A percentile compares a stretch with the other conserved stretches of the same genome.
Conservation (phyloP, 1,284 basidiomycete species). For the Fistulinella staudtii region DNA sequence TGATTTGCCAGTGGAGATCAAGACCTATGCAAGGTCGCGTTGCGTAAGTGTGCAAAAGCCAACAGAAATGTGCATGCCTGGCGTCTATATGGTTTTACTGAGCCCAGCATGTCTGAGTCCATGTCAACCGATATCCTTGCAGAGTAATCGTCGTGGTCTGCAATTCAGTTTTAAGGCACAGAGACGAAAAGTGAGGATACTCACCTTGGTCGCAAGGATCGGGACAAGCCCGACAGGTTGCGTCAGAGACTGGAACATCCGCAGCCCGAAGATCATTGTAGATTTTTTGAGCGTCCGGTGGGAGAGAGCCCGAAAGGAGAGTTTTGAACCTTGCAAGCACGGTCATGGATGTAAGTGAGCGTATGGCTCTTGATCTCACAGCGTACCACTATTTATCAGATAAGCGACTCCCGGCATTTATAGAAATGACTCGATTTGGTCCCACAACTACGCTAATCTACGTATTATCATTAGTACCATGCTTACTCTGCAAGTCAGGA, state of each 20-base stretch:
- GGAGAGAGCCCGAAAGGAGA: slow-evolving; percentile 16
- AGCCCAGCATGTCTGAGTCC: slow-evolving; percentile 76
- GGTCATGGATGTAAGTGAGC: slow-evolving; percentile 21
- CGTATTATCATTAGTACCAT: no score
- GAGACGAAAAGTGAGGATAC: slow-evolving; percentile 2
- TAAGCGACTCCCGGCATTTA: no score
- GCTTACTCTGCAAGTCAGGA: background rate
- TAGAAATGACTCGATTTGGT: no score
- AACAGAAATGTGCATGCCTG: slow-evolving; percentile 48
- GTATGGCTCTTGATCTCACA: background rate
- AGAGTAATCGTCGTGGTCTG: slow-evolving; percentile 73
- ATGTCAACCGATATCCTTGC: slow-evolving; percentile 70
- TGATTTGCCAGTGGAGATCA: slow-evolving; percentile 84
- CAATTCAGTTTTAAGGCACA: slow-evolving; percentile 10
- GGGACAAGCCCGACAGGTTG: slow-evolving; percentile 70
- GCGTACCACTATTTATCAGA: slow-evolving; percentile 12
- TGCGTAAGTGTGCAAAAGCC: background rate
- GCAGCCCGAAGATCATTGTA: slow-evolving; percentile 44
- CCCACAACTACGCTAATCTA: no score
- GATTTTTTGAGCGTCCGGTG: slow-evolving; percentile 32
- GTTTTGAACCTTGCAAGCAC: slow-evolving; percentile 32
- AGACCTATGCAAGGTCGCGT: slow-evolving; percentile 45
- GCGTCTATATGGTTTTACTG: slow-evolving; percentile 76
- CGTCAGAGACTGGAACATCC: slow-evolving; percentile 64
- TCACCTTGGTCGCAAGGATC: slow-evolving; percentile 74